Base-by-base conservation (phyloP, 2,329 filamentous ascomycete species). In the Mycosphaerella sp. region DNA sequence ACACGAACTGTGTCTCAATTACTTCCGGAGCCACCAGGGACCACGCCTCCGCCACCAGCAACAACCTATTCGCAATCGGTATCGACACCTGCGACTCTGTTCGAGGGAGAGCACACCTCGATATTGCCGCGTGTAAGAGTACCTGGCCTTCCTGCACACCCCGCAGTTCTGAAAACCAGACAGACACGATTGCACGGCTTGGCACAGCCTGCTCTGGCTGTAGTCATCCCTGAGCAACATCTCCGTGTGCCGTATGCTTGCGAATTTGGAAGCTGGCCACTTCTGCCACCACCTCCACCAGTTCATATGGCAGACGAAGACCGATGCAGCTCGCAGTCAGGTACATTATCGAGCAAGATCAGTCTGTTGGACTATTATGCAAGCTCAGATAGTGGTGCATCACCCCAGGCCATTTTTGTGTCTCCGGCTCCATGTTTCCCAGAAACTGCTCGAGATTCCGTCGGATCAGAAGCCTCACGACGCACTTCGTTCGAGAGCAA, bases 401-500 rank as follows among this genome's bases (percentile, higher is more conserved):
- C 64, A 11, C 64, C 66, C 3, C 46, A 55, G 8, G 59, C 60
- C 7, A 36, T 54, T 45, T 56, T 50, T 7, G 51, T 66, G 29
- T 59, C 56, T 12, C 61, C 60, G 44, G 61, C 62, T 12, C 45
- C 60, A n/a, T 59, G 57, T 56, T 63, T 60, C 17, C 60, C 64
- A 7, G 54, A 60, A 48, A 60, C 60, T 12, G 53, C 61, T 11
- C 56, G 64, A 6, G 53, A 48, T 38, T 57, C 55, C 26, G 44
- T 59, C 21, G 40, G 52, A 17, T 52, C 53, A 46, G 68, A 71
- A 23, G 59, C 53, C 11, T 69, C 66, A 6, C 70, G 73, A 17
- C 55, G 60, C 14, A 77, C 75, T 2, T 74, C 73, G 3, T 77
- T 78, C 56, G 75, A 78, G 58, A 74, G 73, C 31, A 69, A 65